Evolutionary conservation across 2,329 filamentous ascomycete species (phyloP), one percentile per base, ranked within the genome.

Genomic region (Cordyceps farinosa): DNA sequence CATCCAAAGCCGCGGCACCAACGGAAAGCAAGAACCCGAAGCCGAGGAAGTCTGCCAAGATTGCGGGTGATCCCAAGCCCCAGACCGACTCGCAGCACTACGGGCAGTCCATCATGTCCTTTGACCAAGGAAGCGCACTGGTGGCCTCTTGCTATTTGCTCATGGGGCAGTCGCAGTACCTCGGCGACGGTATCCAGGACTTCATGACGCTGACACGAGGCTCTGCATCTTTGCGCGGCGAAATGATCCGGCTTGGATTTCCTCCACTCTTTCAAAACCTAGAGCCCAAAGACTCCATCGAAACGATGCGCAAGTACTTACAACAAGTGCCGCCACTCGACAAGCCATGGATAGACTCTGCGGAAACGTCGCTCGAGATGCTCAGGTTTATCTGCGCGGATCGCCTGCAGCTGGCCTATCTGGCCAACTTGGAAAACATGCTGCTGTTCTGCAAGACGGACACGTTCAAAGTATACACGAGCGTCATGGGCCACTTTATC

Each of bases 141-240:
- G 58, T 61, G 5, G 58, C 58, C 3, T 38, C 58, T 1, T 61
- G 58, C 29, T 61, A 61, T 38, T 8, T 61, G 29, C 58, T 61
- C 48, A 61, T 61, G 29, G 58, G 58, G 2, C 58, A 61, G 15
- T 53, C 48, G 6, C 58, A 44, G 48, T 61, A 61, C 13, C 48
- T 61, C 0, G 57, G 58, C 9, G 48, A 61, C 58, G 58, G 57
- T 7, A 53, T 53, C 2, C 48, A 61, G 17, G 38, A 61, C 30
- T 61, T 61, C 17, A 53, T 61, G 58, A 61, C 58, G 9, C 58
- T 60, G 1, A 60, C 57, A 15, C 34, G 48, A 15, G 58, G 58
- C 15, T 61, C 58, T 11, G 48, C 30, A 5, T 61, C 58, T 5
- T 13, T 53, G 17, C 36, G 58, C 2, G 58, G 15, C 11, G 58